These are phyloP conservation scores for Usnea hakonensis DNA, from an alignment of 495 filamentous ascomycete genomes.

Conservation along the genomic window DNA sequence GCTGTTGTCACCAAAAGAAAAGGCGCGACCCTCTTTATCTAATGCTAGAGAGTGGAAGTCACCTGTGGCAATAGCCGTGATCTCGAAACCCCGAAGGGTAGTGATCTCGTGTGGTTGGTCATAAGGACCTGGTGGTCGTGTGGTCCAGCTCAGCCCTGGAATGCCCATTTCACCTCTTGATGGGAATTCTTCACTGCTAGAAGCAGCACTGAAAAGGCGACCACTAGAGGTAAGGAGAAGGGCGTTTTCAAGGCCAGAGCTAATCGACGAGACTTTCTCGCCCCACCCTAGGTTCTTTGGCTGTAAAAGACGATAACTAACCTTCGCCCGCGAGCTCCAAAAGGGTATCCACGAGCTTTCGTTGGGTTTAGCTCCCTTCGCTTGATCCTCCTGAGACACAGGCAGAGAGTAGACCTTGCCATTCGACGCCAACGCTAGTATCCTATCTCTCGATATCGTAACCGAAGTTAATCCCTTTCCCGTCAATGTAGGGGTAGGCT, in stretches of 20 bases:
- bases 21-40: constrained; percentile 67
- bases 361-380: constrained; percentile 48
- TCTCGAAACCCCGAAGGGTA: constrained; percentile 53
- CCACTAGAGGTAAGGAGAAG: constrained; percentile 79
- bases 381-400: constrained; percentile 63
- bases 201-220: constrained; percentile 76
- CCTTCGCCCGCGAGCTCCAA: constrained; percentile 47
- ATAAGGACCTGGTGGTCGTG: constrained; percentile 67
- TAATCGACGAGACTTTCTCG: constrained; percentile 67
- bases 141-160: constrained; percentile 69
- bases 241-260: constrained; percentile 74
- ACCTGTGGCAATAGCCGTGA: constrained; percentile 69
- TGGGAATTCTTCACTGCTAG: constrained; percentile 70
- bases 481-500: constrained; percentile 62
- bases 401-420: constrained; percentile 86
- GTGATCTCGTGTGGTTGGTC: constrained; percentile 72
- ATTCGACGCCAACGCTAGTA: constrained; percentile 67
- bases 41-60: constrained; percentile 79
- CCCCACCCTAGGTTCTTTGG: constrained; percentile 59
- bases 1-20: constrained; percentile 84
- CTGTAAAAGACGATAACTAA: constrained; percentile 64
- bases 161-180: constrained; percentile 80
- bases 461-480: constrained; percentile 74
- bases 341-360: constrained; percentile 73
- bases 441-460: constrained; percentile 67